A percentile compares a stretch with the other conserved stretches of the same genome.
Conservation (phyloP, 805 yeast genomes). For the Lachancea fermentati region DNA sequence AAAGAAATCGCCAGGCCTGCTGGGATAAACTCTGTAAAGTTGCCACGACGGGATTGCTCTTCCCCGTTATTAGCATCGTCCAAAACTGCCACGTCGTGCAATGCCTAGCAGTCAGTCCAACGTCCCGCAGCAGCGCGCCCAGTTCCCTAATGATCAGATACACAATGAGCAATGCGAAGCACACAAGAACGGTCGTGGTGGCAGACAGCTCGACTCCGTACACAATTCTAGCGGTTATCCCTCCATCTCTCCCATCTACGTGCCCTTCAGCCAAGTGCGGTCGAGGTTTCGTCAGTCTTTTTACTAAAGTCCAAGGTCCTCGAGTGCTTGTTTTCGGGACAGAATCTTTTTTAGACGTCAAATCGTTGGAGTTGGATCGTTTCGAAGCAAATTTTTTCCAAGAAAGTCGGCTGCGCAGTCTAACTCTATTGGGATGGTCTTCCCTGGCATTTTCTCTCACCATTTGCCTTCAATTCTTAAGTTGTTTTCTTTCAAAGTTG, state of each 20-base stretch:
- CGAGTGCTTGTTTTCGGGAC: too few species aligned
- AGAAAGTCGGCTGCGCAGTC: too few species aligned
- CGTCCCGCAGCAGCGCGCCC: too few species aligned
- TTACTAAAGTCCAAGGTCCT: too few species aligned
- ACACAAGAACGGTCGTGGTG: conserved; percentile 1
- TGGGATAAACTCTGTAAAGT: neutral
- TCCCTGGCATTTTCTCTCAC: neutral
- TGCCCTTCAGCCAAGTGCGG: too few species aligned
- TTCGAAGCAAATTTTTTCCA: too few species aligned
- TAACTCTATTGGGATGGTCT: neutral
- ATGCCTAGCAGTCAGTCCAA: conserved; percentile 5
- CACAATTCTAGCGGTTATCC: neutral
- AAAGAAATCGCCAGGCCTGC: too few species aligned
- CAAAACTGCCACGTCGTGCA: conserved; percentile 8
- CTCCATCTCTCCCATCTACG: neutral
- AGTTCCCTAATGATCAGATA: conserved; percentile 4
- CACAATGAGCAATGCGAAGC: conserved; percentile 4
- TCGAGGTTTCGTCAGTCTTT: too few species aligned
- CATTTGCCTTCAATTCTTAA: neutral
- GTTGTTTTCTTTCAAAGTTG: neutral
- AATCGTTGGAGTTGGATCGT: too few species aligned
- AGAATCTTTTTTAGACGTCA: too few species aligned
- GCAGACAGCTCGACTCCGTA: conserved; percentile 1
- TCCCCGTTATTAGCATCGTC: conserved; percentile 5
- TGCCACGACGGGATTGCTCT: conserved; percentile 1